Evolutionary conservation across 176 grass and related monocot genomes (phyloP), one percentile per base, ranked within the genome.

Genomic region (Calamus simplicifolius): DNA sequence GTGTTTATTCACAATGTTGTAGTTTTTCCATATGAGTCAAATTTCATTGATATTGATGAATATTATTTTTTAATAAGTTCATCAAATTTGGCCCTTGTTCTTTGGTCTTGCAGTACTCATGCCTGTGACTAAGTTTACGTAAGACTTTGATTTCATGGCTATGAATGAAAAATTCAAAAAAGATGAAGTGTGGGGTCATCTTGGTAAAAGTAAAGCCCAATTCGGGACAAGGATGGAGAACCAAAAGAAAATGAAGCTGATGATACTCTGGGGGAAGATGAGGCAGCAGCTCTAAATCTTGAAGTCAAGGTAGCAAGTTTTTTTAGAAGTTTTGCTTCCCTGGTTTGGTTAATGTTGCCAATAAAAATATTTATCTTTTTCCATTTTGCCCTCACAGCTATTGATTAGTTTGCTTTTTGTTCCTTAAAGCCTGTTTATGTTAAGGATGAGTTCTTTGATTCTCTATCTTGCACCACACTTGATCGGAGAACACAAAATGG

Each of bases 161-260:
- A 95, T 95, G 91, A 95, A 95, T 31, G 91, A 95, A 72, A 95
- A 95, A 60, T 95, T 95, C 49, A 95, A 95, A 66, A 95, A 95
- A 75, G 86, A 95, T 73, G 86, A 95, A 87, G 91, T 95, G 48
- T 95, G 91, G 90, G 91, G 77, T 27, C 80, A 95, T 84, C 85
- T 95, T 64, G 86, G 91, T 80, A 95, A 95, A 80, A 81, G 62
- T 25, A 90, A 80, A 51, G 77, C 61, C 31, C 79, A 83, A 25
- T 62, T 68, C 15, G 54, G 0, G 85, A 72, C 7, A 57, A 55
- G 18, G 53, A 59, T 59, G 54, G 23, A 70, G 77, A 95, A 65
- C 61, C 27, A 49, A 72, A 81, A 79, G 83, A 85, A 48, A 57
- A 87, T 56, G 83, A 88, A 71, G 74, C 69, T 49, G 72, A 90